These are phyloP conservation scores for Diddensiella caesifluorescens DNA, from an alignment of 805 yeast genomes.

Conservation along the genomic window DNA sequence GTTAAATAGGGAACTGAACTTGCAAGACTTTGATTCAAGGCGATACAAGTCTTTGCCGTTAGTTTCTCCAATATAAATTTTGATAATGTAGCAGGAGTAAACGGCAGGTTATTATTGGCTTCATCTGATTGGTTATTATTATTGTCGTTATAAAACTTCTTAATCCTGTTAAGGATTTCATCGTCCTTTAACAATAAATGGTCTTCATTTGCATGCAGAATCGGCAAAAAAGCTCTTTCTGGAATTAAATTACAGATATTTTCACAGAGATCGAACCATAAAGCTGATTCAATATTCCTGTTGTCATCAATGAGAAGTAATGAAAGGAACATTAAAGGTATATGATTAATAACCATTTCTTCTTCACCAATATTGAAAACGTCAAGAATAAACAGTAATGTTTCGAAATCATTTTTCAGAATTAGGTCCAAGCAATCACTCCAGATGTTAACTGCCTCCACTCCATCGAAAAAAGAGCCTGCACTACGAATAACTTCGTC, in stretches of 20 bases:
- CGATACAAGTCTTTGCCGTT: neutral
- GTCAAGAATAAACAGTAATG: constrained; percentile 54
- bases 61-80: constrained; percentile 8
- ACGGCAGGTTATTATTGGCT: constrained; percentile 13
- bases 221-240: constrained; percentile 54
- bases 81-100: constrained; percentile 17
- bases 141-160: constrained; percentile 12
- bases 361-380: constrained; percentile 78
- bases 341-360: constrained; percentile 71
- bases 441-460: constrained; percentile 80
- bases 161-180: constrained; percentile 30
- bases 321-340: constrained; percentile 62
- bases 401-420: constrained; percentile 35
- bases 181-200: constrained; percentile 15
- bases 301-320: constrained; percentile 12
- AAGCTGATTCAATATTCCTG: neutral
- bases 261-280: constrained; percentile 40
- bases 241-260: constrained; percentile 53
- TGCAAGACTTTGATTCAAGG: neutral
- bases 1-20: constrained; percentile 6
- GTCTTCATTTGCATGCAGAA: constrained; percentile 37
- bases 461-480: constrained; percentile 72
- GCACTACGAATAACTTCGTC: constrained; percentile 54
- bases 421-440: constrained; percentile 48
- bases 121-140: constrained; percentile 9